Conservation (phyloP, 768 basidiomycete genomes). For the Amanita subjunquillea region DNA sequence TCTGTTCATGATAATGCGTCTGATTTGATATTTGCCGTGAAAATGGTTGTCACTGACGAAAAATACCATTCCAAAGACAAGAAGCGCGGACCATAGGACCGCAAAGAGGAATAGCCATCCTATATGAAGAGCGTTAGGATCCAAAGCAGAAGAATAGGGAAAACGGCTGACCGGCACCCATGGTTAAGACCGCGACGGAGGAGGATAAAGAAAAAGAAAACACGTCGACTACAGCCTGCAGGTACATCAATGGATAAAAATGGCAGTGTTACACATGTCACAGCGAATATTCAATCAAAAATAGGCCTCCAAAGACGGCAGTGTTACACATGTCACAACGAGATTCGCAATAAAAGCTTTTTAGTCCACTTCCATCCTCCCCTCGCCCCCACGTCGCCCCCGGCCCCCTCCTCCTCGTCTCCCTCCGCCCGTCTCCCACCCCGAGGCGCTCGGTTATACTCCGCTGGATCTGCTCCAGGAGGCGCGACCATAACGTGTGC, state of each 20-base stretch:
- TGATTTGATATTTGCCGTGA: not conserved
- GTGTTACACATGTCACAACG: not conserved
- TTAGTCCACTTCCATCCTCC: constrained; percentile 49
- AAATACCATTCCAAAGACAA: constrained; percentile 98
- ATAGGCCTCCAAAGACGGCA: too few relatives aligned
- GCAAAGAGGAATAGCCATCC: constrained; percentile 96
- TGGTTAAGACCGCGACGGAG: not conserved
- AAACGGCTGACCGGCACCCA: constrained; percentile 7
- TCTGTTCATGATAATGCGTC: constrained; percentile 34
- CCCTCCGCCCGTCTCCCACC: constrained; percentile 28
- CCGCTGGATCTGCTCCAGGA: constrained; percentile 49
- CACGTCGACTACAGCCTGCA: constrained; percentile 12
- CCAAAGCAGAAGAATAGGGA: not conserved
- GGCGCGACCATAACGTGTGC: constrained; percentile 61
- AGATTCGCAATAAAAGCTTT: not conserved
- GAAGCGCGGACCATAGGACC: constrained; percentile 84
- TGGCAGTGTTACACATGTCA: constrained; percentile 4
- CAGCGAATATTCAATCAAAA: too few relatives aligned
- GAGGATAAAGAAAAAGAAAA: constrained; percentile 5
- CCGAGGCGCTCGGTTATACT: constrained; percentile 29
- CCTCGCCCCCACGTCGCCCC: constrained; percentile 23
- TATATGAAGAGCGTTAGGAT: constrained; percentile 16
- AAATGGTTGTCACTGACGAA: constrained; percentile 55
- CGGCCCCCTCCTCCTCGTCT: constrained; percentile 26
- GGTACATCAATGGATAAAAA: constrained; percentile 11